phyloP scores from a whole-genome alignment of 169 alveolate species.

The Eimeria maxima region DNA sequence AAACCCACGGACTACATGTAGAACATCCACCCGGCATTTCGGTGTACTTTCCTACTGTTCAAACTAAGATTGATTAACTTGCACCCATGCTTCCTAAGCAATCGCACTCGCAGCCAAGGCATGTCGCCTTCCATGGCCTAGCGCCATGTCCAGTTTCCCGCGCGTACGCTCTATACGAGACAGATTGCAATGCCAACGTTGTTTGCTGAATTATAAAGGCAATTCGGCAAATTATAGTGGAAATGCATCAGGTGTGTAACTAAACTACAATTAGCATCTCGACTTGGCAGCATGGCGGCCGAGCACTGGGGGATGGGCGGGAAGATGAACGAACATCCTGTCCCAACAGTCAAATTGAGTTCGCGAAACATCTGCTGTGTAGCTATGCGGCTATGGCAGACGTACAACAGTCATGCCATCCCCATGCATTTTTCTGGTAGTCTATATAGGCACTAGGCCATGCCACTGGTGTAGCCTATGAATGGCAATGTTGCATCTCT shows the following conservation, averaged over 20 bases:
- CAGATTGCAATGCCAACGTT: background rate
- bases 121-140: background rate
- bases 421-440: background rate
- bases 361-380: background rate
- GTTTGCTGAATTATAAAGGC: background rate
- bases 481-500: background rate
- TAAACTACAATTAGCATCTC: background rate
- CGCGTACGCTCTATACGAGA: background rate
- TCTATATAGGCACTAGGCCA: background rate
- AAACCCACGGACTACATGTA: background rate
- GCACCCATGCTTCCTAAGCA: background rate
- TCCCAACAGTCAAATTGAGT: background rate
- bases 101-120: background rate
- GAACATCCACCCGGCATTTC: background rate
- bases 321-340: constrained; percentile 7
- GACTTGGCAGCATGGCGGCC: background rate
- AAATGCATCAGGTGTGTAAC: background rate
- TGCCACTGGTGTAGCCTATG: background rate
- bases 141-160: background rate
- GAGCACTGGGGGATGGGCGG: background rate
- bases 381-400: background rate
- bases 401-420: background rate
- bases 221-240: background rate
- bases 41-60: background rate
- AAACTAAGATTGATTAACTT: background rate